phyloP scores from a whole-genome alignment of 2,329 filamentous ascomycete species.

The Stemphylium vesicarium region DNA sequence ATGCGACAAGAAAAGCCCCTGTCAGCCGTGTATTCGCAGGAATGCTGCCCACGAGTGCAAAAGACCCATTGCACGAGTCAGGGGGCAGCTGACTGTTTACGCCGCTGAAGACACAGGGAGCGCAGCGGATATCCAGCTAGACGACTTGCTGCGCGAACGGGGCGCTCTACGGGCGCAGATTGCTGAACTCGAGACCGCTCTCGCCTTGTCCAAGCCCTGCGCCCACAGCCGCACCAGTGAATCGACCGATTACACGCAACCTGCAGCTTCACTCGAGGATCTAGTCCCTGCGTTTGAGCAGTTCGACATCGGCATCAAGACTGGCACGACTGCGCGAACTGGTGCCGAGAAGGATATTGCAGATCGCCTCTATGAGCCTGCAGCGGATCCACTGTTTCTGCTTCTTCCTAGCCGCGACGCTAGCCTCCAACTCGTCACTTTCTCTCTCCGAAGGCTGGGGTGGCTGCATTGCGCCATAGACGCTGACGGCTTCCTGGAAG shows the following conservation, averaged over 20 bases:
- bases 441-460: slow-evolving; percentile 15
- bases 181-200: slow-evolving; percentile 18
- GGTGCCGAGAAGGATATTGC: slow-evolving; percentile 11
- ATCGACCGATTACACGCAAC: slow-evolving; percentile 6
- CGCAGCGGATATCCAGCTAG: slow-evolving; percentile 4
- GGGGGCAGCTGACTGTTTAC: slow-evolving; percentile 18
- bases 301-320: slow-evolving; percentile 16
- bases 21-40: slow-evolving; percentile 13
- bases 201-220: slow-evolving; percentile 19
- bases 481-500: slow-evolving; percentile 8
- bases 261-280: slow-evolving; percentile 14
- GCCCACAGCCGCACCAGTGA: slow-evolving; percentile 16
- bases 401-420: slow-evolving; percentile 15
- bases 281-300: slow-evolving; percentile 19
- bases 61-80: slow-evolving; percentile 17
- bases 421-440: slow-evolving; percentile 9
- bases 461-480: slow-evolving; percentile 19
- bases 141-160: slow-evolving; percentile 14
- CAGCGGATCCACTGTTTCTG: slow-evolving; percentile 16
- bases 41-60: slow-evolving; percentile 18
- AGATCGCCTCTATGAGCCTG: slow-evolving; percentile 16
- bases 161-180: slow-evolving; percentile 16
- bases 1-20: slow-evolving; percentile 20
- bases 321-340: not conserved
- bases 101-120: slow-evolving; percentile 3